Conservation (phyloP, 2,329 filamentous ascomycete species). For the Sarocladium oryzae region DNA sequence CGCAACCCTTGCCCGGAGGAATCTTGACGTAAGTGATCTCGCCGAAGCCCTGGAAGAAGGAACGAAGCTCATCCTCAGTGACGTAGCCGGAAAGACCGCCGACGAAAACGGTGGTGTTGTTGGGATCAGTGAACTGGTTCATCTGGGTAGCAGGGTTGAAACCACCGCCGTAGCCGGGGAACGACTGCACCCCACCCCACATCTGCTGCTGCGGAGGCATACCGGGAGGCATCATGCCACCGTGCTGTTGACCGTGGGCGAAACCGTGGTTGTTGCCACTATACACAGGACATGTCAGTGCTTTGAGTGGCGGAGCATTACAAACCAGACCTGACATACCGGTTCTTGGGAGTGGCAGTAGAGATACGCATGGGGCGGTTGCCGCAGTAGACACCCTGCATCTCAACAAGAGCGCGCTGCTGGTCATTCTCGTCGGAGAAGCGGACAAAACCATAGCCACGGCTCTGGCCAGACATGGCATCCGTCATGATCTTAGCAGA, state of each 20-base stretch:
- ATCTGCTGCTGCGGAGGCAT: slow-evolving; percentile 41
- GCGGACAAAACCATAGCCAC: slow-evolving; percentile 95
- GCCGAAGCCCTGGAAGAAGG: slow-evolving; percentile 98
- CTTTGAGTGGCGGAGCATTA: not conserved
- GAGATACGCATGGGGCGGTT: slow-evolving; percentile 98
- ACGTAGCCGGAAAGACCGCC: slow-evolving; percentile 96
- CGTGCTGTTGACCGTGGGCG: slow-evolving; percentile 35
- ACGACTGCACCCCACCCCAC: slow-evolving; percentile 26
- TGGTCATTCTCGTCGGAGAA: slow-evolving; percentile 95
- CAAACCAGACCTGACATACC: no score
- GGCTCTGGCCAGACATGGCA: slow-evolving; percentile 93
- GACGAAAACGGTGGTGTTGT: slow-evolving; percentile 99
- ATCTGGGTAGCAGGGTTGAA: slow-evolving; percentile 55
- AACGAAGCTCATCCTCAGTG: slow-evolving; percentile 98
- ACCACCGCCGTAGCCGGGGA: slow-evolving; percentile 27
- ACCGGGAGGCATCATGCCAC: slow-evolving; percentile 35
- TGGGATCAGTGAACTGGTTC: slow-evolving; percentile 99
- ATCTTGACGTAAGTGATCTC: slow-evolving; percentile 99
- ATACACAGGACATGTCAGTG: not conserved
- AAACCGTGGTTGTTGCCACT: slow-evolving; percentile 33
- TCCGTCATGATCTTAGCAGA: slow-evolving; percentile 99
- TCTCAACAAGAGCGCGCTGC: slow-evolving; percentile 90
- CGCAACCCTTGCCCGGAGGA: slow-evolving; percentile 95
- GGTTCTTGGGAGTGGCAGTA: slow-evolving; percentile 95
- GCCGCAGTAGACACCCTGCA: slow-evolving; percentile 99